Percentiles rank a stretch among this genome's conserved stretches.
Conservation (phyloP, 441 rosid species). For the Oxalis stricta region DNA sequence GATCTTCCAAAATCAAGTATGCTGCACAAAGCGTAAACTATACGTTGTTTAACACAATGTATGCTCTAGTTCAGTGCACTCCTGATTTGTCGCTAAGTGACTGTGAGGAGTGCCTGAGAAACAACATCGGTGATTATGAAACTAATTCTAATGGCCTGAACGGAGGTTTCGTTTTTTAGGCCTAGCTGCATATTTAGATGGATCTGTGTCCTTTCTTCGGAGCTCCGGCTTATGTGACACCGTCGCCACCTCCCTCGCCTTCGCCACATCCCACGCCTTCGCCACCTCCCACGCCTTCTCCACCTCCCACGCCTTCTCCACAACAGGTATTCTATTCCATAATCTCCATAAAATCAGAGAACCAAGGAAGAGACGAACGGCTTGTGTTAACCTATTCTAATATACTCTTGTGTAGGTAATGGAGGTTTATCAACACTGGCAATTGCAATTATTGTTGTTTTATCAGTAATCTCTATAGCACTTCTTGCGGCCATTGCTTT, state of each 20-base stretch:
- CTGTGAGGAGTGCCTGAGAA: constrained; percentile 5
- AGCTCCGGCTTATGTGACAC: too few species aligned
- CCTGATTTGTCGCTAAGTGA: constrained; percentile 10
- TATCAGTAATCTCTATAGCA: too few species aligned
- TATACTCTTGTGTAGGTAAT: too few species aligned
- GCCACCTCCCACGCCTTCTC: background rate
- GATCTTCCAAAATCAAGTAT: background rate
- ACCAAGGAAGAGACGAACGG: background rate
- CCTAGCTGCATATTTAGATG: constrained; percentile 13
- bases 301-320: too few species aligned
- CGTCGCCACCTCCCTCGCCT: too few species aligned
- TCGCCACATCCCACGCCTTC: background rate
- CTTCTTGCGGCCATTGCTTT: too few species aligned
- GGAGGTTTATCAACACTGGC: too few species aligned
- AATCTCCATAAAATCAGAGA: too few species aligned
- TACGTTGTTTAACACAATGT: constrained; percentile 2
- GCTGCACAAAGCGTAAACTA: constrained; percentile 9
- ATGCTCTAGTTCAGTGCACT: constrained; percentile 12
- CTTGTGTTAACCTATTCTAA: too few species aligned
- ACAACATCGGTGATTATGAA: background rate
- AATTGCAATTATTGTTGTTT: too few species aligned
- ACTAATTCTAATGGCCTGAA: constrained; percentile 2
- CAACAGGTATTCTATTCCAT: too few species aligned
- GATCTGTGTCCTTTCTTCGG: constrained; percentile 2
- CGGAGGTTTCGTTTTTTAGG: constrained; percentile 6